These are phyloP conservation scores for Zoysia pacifica DNA, from an alignment of 176 grass and related monocot species.

Conservation along the genomic window DNA sequence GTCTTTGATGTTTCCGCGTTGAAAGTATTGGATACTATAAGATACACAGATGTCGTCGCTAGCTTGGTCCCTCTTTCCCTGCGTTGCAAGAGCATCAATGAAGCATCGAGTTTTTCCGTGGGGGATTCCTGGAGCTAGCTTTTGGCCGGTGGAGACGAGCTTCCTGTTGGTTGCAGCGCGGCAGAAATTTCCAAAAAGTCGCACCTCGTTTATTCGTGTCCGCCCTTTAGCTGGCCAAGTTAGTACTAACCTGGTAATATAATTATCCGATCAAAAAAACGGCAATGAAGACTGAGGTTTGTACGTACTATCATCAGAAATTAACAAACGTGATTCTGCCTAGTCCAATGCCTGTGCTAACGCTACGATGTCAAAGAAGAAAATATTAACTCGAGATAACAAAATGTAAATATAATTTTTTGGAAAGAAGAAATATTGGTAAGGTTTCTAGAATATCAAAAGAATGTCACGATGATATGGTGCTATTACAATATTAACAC, in stretches of 20 bases:
- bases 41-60: background rate
- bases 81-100: background rate
- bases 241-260: background rate
- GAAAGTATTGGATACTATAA: background rate
- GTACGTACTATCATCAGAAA: background rate
- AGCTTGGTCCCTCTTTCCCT: background rate
- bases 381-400: no score
- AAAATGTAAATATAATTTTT: no score
- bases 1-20: background rate
- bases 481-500: constrained; percentile 42
- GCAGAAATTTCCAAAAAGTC: constrained; percentile 31
- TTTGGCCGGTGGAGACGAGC: background rate
- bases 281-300: background rate
- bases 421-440: no score
- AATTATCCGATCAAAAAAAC: no score
- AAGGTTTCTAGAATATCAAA: no score
- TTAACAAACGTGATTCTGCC: background rate
- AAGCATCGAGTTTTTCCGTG: constrained; percentile 10
- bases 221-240: background rate
- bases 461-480: no score
- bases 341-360: no score
- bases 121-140: constrained; percentile 6
- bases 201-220: background rate
- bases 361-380: no score
- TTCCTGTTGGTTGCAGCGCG: constrained; percentile 25